Conservation (phyloP, 345 rosid genomes). For the Citrus hindsii region DNA sequence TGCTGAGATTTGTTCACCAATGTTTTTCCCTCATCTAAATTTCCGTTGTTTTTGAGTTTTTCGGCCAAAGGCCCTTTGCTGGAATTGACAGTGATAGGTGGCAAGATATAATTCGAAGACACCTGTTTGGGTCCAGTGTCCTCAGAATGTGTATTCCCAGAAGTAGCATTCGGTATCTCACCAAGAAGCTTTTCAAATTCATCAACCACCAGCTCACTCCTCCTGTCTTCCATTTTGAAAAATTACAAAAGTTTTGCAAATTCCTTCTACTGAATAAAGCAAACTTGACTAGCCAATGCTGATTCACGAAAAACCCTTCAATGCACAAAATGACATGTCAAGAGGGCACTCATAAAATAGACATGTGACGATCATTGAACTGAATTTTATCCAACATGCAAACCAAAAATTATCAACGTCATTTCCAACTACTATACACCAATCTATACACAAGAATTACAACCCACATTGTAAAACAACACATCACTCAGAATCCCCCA, state of each 20-base stretch:
- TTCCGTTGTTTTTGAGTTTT: constrained; percentile 29
- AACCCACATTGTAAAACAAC: constrained; percentile 8
- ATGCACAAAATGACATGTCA: constrained; percentile 13
- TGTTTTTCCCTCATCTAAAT: constrained; percentile 22
- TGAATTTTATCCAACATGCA: neutral
- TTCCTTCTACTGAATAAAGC: constrained; percentile 11
- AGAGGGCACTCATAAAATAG: neutral
- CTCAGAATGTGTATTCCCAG: constrained; percentile 43
- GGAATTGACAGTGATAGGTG: constrained; percentile 36
- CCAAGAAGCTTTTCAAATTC: constrained; percentile 77
- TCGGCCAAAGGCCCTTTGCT: constrained; percentile 28
- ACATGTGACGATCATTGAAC: neutral
- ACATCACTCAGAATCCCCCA: neutral
- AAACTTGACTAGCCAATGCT: constrained; percentile 12
- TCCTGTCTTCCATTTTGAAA: constrained; percentile 51
- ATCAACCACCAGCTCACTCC: constrained; percentile 55
- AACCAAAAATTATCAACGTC: neutral
- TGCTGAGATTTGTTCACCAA: constrained; percentile 22
- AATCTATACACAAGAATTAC: neutral
- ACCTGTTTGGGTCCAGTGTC: constrained; percentile 29
- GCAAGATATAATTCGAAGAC: constrained; percentile 21
- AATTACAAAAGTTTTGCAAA: neutral
- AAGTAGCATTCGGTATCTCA: constrained; percentile 78
- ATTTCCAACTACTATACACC: neutral
- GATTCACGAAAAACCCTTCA: constrained; percentile 23